Evolutionary conservation across 164 flowering plant genomes (phyloP).

Genomic region (Piper betle): DNA sequence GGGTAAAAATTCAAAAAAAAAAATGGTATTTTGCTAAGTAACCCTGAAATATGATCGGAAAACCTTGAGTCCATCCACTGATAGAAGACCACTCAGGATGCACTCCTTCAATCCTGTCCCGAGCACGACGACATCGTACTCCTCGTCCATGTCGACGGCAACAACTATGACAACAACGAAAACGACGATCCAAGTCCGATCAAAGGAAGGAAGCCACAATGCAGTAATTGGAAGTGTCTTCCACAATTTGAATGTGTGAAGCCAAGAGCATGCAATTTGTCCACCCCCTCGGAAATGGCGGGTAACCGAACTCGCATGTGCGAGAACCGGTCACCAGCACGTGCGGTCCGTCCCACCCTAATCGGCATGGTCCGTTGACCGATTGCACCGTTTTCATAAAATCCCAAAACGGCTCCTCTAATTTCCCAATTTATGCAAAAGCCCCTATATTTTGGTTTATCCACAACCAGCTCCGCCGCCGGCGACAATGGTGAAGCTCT

Average conservation of each 20-base stretch:
- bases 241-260: too few relatives aligned
- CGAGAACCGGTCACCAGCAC: neutral
- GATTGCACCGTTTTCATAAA: too few relatives aligned
- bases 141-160: slow-evolving; percentile 17
- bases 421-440: too few relatives aligned
- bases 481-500: neutral
- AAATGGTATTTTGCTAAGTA: too few relatives aligned
- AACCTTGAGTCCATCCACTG: slow-evolving; percentile 15
- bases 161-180: too few relatives aligned
- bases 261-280: neutral
- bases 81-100: slow-evolving; percentile 20
- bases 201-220: neutral
- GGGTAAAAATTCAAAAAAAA: too few relatives aligned
- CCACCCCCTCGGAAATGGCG: neutral
- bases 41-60: too few relatives aligned
- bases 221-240: neutral
- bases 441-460: too few relatives aligned
- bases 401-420: too few relatives aligned
- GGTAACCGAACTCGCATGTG: neutral
- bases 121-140: slow-evolving; percentile 19
- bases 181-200: neutral
- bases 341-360: neutral
- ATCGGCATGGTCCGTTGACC: too few relatives aligned
- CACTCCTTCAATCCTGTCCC: slow-evolving; percentile 22
- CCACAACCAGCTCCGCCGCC: neutral